phyloP scores from a whole-genome alignment of 352 stramenopile species.

The Aphanomyces cochlioides region DNA sequence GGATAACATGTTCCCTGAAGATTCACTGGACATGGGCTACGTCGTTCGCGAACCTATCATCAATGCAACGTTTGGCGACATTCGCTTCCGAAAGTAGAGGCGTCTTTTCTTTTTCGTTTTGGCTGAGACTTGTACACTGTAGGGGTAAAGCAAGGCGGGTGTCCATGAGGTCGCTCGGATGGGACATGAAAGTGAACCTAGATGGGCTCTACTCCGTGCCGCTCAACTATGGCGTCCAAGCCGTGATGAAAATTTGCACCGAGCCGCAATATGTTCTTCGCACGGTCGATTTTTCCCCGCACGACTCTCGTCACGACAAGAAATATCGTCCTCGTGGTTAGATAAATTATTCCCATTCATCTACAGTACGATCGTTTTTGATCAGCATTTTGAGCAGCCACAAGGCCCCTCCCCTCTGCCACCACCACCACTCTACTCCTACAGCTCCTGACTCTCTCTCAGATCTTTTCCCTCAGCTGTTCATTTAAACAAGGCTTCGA shows the following conservation, averaged over 20 bases:
- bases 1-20: slow-evolving; percentile 75
- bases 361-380: neutral
- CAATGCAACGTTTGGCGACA: slow-evolving; percentile 87
- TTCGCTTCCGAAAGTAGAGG: slow-evolving; percentile 74
- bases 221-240: slow-evolving; percentile 85
- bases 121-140: neutral
- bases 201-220: slow-evolving; percentile 85
- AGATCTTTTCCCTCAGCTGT: too few species aligned
- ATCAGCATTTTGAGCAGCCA: neutral
- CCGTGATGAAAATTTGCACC: slow-evolving; percentile 85
- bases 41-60: slow-evolving; percentile 85
- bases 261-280: slow-evolving; percentile 83
- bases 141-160: slow-evolving; percentile 78
- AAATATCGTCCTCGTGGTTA: neutral
- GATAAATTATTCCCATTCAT: slow-evolving; percentile 3
- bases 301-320: slow-evolving; percentile 12
- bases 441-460: too few species aligned
- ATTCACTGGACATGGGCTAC: slow-evolving; percentile 83
- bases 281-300: slow-evolving; percentile 67
- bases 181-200: slow-evolving; percentile 88
- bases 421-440: too few species aligned
- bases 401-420: too few species aligned
- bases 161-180: slow-evolving; percentile 83
- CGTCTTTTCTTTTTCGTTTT: neutral
- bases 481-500: too few species aligned